phyloP scores from a whole-genome alignment of 352 stramenopile genomes.

The Phytophthora tubulina region DNA sequence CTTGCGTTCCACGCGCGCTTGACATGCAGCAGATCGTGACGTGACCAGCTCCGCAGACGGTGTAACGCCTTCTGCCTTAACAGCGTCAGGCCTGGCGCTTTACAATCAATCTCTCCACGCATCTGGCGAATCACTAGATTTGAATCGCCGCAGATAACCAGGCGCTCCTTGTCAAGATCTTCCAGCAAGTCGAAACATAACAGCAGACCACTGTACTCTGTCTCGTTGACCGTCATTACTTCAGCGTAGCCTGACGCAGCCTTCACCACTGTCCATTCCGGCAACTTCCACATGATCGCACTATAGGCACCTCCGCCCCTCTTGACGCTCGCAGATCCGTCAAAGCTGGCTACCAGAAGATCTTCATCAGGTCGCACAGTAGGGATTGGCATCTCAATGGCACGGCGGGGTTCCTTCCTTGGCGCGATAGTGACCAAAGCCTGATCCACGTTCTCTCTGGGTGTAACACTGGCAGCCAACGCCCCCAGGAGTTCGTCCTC shows the following conservation, averaged over 20 bases:
- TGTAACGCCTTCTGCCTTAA: no score
- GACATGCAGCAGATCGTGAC: no score
- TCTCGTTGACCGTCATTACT: conserved; percentile 32
- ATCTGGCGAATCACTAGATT: conserved; percentile 10
- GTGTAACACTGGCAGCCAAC: no score
- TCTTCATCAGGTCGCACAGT: conserved; percentile 7
- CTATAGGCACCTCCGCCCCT: conserved; percentile 7
- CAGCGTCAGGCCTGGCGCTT: neutral
- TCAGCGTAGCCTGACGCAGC: neutral
- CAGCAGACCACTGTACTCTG: conserved; percentile 22
- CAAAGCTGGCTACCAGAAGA: conserved; percentile 21
- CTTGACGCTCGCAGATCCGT: conserved; percentile 28
- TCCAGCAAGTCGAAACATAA: neutral
- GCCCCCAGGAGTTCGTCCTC: no score
- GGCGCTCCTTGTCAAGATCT: neutral
- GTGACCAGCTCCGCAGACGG: no score
- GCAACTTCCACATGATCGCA: conserved; percentile 26
- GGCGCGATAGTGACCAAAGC: neutral
- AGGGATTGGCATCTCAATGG: neutral
- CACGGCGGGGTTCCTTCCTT: neutral
- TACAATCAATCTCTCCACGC: conserved; percentile 11
- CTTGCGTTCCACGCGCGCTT: no score
- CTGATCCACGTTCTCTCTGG: no score
- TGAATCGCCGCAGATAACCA: conserved; percentile 10
- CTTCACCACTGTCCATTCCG: conserved; percentile 7